phyloP scores from a whole-genome alignment of 2,329 filamentous ascomycete genomes.

The Corniculantispora saksenae region DNA sequence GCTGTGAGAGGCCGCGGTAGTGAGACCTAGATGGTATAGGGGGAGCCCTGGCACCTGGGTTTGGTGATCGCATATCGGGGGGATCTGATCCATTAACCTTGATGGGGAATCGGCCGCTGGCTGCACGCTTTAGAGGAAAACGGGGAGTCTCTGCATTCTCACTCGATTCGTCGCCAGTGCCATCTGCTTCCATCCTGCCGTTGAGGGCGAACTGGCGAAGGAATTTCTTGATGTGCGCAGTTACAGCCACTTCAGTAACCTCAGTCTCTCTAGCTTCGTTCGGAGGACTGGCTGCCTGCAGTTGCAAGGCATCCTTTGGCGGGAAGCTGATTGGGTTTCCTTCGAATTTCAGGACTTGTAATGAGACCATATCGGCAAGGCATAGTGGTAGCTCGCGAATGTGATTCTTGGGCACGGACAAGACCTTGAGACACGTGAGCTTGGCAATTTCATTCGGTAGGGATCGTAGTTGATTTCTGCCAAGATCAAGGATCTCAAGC shows the following conservation, averaged over 20 bases:
- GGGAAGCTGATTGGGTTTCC: constrained; percentile 85
- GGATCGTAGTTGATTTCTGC: constrained; percentile 77
- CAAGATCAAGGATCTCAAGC: constrained; percentile 90
- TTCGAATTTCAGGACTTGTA: constrained; percentile 87
- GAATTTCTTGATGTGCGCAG: constrained; percentile 62
- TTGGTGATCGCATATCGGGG: constrained; percentile 67
- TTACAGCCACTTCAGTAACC: constrained; percentile 61
- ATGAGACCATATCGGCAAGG: constrained; percentile 83
- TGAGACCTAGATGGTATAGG: constrained; percentile 78
- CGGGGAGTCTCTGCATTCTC: constrained; percentile 81
- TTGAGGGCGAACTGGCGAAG: constrained; percentile 55
- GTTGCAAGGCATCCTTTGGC: constrained; percentile 66
- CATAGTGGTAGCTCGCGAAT: constrained; percentile 83
- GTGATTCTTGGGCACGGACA: constrained; percentile 84
- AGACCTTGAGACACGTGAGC: constrained; percentile 81
- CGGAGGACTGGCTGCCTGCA: constrained; percentile 55
- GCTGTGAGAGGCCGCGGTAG: constrained; percentile 72
- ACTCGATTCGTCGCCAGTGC: constrained; percentile 62
- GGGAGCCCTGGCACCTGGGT: constrained; percentile 61
- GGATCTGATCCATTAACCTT: constrained; percentile 74
- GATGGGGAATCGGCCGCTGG: constrained; percentile 67
- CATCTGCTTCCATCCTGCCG: constrained; percentile 56
- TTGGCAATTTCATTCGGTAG: constrained; percentile 79
- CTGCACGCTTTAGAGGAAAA: constrained; percentile 62
- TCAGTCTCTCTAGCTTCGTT: constrained; percentile 63